Evolutionary conservation across 2,329 filamentous ascomycete genomes (phyloP), one percentile per base, ranked within the genome.

Genomic region (Xylariaceae sp.): DNA sequence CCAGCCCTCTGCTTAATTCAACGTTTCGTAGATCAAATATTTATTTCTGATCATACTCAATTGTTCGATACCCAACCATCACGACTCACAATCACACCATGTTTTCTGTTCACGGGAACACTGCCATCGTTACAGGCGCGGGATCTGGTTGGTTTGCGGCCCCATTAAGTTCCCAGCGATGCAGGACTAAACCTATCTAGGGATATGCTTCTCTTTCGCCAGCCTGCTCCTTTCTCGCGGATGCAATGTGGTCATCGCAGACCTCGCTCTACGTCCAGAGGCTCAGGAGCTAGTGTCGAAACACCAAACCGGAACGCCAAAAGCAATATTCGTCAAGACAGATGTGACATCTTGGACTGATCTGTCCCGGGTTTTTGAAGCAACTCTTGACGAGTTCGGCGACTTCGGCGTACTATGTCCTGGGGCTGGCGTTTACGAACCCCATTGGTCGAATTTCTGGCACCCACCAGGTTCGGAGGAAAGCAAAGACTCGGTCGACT

Each of bases 121-220:
- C 79, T 12, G 81, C 81, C 12, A 80, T 84, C 45, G 71, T 84
- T 26, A 84, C 81, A 10, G 81, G 81, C 29, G 81, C 79, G 40
- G 81, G 81, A 21, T 82, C 80, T 45, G 81, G 80, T 77, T 67
- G 57, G 69, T 23, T 40, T 12, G 18, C 4, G 40, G 7, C 43
- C 18, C 21, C 1, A 7, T 0, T 12, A 3, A 16, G 6, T 37
- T 16, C 3, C 32, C 12, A 12, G 14, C 6, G 32, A 37, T 3
- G 32, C 32, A 37, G 14, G 12, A 14, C 32, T 37, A 37, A 37
- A 37, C 12, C 5, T 10, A 37, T 10, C 10, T 3, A 75, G 74
- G 75, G 5, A 80, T 80, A 56, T 77, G 77, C 54, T 66, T 80
- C 9, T 68, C 67, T 2, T 80, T 81, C 43, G 76, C 77, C 3